A percentile compares a stretch with the other conserved stretches of the same genome.
These are phyloP conservation scores for Saitoella complicata DNA, from an alignment of 805 yeast genomes.

Conservation along the genomic window DNA sequence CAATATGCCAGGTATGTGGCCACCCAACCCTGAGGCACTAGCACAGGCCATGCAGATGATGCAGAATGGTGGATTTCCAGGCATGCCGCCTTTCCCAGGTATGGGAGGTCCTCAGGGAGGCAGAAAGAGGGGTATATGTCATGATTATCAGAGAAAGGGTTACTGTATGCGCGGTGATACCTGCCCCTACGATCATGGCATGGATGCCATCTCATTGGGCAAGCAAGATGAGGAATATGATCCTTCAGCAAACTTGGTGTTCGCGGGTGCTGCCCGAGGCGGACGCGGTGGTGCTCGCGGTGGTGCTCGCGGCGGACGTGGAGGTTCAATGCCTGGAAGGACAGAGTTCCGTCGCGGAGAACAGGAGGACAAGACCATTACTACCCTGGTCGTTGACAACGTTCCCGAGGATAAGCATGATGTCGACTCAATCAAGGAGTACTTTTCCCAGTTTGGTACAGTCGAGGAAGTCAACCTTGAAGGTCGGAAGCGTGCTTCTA, in stretches of 20 bases:
- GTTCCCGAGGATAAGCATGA: slow-evolving; percentile 29
- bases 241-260: too few species aligned
- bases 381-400: slow-evolving; percentile 26
- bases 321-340: too few species aligned
- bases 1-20: neutral
- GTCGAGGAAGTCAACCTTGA: slow-evolving; percentile 21
- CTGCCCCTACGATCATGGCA: slow-evolving; percentile 14
- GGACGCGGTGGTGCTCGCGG: too few species aligned
- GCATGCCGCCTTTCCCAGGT: neutral
- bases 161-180: slow-evolving; percentile 11
- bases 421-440: slow-evolving; percentile 20
- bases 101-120: neutral
- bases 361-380: slow-evolving; percentile 15
- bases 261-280: too few species aligned
- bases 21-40: neutral
- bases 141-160: slow-evolving; percentile 11
- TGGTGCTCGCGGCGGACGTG: too few species aligned
- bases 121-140: slow-evolving; percentile 6
- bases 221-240: neutral
- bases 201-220: slow-evolving; percentile 8
- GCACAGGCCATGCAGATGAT: neutral
- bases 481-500: slow-evolving; percentile 21
- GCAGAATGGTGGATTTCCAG: neutral
- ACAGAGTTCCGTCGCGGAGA: neutral
- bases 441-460: slow-evolving; percentile 29